Conservation (phyloP, 2,329 filamentous ascomycete genomes). For the Aspergillus uvarum region DNA sequence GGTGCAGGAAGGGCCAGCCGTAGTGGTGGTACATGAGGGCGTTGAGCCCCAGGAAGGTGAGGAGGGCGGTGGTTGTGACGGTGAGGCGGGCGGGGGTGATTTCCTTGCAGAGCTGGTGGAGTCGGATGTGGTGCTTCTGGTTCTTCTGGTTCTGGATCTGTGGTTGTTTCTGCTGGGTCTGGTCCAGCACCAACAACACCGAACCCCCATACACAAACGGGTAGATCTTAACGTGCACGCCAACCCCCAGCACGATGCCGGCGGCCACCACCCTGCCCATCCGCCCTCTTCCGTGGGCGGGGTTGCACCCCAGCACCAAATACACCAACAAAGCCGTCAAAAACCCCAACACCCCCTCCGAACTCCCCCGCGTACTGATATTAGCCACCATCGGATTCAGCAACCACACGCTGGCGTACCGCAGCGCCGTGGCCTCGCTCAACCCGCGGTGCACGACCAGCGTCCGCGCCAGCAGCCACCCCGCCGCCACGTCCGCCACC, state of each 20-base stretch:
- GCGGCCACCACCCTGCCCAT: constrained; percentile 56
- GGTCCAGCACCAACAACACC: constrained; percentile 45
- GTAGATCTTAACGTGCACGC: constrained; percentile 98
- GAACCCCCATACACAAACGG: constrained; percentile 87
- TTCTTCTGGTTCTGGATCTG: not conserved
- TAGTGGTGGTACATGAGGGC: constrained; percentile 76
- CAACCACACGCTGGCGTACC: constrained; percentile 84
- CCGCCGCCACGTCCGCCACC: constrained; percentile 76
- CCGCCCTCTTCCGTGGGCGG: too few relatives aligned
- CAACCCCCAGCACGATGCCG: constrained; percentile 73
- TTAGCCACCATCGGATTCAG: constrained; percentile 98
- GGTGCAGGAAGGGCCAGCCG: constrained; percentile 74
- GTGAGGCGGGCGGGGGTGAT: constrained; percentile 41
- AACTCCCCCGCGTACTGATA: constrained; percentile 92
- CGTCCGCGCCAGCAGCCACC: constrained; percentile 68
- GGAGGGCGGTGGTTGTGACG: constrained; percentile 59
- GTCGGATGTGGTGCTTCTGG: too few relatives aligned
- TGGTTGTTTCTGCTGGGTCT: constrained; percentile 6
- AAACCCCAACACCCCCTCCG: constrained; percentile 84
- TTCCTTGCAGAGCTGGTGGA: too few relatives aligned
- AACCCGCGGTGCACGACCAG: constrained; percentile 51
- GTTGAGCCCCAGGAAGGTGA: constrained; percentile 74
- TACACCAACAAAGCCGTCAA: constrained; percentile 81
- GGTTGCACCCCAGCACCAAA: too few relatives aligned
- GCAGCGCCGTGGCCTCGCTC: constrained; percentile 58